phyloP scores from a whole-genome alignment of 495 filamentous ascomycete species.

The Bacidia rubella region DNA sequence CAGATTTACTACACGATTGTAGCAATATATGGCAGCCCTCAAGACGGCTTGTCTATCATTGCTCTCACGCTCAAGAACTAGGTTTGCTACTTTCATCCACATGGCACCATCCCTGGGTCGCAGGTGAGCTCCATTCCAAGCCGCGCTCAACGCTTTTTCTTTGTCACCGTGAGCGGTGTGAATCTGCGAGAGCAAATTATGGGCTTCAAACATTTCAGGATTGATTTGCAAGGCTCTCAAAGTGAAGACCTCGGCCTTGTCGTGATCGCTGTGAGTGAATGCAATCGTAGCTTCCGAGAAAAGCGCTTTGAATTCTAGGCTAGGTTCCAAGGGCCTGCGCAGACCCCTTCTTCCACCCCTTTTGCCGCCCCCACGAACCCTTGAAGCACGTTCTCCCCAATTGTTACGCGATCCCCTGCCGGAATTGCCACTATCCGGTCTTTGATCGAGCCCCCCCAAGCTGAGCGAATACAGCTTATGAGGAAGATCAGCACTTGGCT shows the following conservation, averaged over 20 bases:
- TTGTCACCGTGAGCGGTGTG: conserved; percentile 53
- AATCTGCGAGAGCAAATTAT: conserved; percentile 61
- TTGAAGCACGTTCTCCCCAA: background rate
- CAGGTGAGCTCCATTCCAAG: conserved; percentile 59
- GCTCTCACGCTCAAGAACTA: conserved; percentile 48
- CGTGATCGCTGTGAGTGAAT: conserved; percentile 53
- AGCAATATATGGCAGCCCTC: conserved; percentile 51
- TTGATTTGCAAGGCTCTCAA: conserved; percentile 64
- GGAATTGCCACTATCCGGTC: background rate
- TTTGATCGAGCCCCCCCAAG: background rate
- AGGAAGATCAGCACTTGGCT: background rate
- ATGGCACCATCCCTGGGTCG: conserved; percentile 50
- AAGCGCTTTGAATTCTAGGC: conserved; percentile 57
- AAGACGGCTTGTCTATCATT: conserved; percentile 37
- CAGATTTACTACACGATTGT: conserved; percentile 51
- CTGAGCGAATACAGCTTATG: background rate
- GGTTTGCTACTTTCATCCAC: conserved; percentile 56
- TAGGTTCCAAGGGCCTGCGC: conserved; percentile 59
- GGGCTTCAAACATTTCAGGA: conserved; percentile 68
- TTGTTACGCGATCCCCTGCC: background rate
- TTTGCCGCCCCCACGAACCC: conserved; percentile 25
- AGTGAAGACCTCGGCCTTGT: conserved; percentile 46
- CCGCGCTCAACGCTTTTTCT: conserved; percentile 50
- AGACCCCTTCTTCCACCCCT: conserved; percentile 46
- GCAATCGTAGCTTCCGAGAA: conserved; percentile 57